Evolutionary conservation across 2,329 filamentous ascomycete species (phyloP), one percentile per base, ranked within the genome.

Genomic region (Fusarium foetens): DNA sequence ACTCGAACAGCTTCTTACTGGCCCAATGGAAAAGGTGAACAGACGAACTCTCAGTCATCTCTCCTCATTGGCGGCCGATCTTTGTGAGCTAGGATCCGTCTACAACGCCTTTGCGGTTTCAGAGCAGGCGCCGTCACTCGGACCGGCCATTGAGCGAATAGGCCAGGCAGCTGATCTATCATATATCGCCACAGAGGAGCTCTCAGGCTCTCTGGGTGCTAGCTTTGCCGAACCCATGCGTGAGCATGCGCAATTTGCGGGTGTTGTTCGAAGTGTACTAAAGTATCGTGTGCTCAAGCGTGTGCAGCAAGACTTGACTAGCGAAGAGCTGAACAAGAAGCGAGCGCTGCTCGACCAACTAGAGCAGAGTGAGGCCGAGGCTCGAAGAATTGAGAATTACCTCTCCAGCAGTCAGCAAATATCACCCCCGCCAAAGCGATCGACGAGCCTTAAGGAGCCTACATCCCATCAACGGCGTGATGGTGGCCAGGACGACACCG

Each of bases 201-300:
- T 99, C 6, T 95, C 95, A 0, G 91, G 90, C 4, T 92, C 93
- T 0, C 84, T 99, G n/a, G 95, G 95, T 25, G 95, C 95, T 38
- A 96, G 91, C 73, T 99, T 99, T 79, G 94, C 97, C 0, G 97
- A 99, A 79, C 96, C 96, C 1, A 98, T 99, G 94, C 90, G 97
- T 61, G 96, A 99, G 83, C 97, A 94, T 77, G 95, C 96, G 17
- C 96, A 99, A 79, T 99, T 99, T 80, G 96, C 96, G 1, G 94
- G 96, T 16, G 94, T 99, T 2, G 96, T 99, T 7, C 90, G 95
- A 45, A 93, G 87, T 73, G 95, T 99, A 38, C 85, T 99, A 60
- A 90, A 93, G 72, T 99, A 98, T 80, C 88, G 96, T 21, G 92
- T 98, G 6, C 84, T 98, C 70, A 99, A 99, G 84, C 89, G 96